Conservation (phyloP, 331 rosid species). For the Telfairia occidentalis region DNA sequence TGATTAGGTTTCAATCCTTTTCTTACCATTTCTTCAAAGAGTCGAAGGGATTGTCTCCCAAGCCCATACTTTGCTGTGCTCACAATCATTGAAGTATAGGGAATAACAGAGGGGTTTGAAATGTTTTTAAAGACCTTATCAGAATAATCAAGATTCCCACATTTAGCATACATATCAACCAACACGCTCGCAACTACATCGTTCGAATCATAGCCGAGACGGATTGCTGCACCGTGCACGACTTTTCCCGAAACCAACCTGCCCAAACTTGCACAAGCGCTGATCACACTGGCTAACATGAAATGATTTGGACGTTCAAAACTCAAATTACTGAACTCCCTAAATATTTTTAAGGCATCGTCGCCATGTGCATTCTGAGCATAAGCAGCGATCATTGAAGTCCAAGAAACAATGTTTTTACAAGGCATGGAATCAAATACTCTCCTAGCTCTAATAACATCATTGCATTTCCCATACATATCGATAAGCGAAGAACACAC, state of each 20-base stretch:
- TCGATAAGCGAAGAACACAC: constrained; percentile 63
- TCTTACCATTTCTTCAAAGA: constrained; percentile 58
- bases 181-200: constrained; percentile 62
- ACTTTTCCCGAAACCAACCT: constrained; percentile 50
- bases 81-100: constrained; percentile 76
- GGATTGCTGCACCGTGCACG: constrained; percentile 54
- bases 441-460: constrained; percentile 35
- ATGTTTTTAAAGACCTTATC: constrained; percentile 46
- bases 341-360: constrained; percentile 35
- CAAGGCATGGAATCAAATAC: constrained; percentile 47
- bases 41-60: constrained; percentile 44
- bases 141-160: constrained; percentile 57
- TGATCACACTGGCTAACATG: constrained; percentile 52
- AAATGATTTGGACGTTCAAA: constrained; percentile 48
- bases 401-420: constrained; percentile 79
- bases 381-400: constrained; percentile 60
- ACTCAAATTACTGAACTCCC: constrained; percentile 32
- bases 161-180: constrained; percentile 88
- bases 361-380: constrained; percentile 62
- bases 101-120: constrained; percentile 46
- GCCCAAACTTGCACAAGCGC: constrained; percentile 66
- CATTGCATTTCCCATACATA: constrained; percentile 76
- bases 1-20: constrained; percentile 50
- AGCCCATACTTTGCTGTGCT: constrained; percentile 81
- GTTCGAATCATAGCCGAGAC: constrained; percentile 30